Conservation (phyloP, 805 yeast genomes). For the Blastobotrys robertii region DNA sequence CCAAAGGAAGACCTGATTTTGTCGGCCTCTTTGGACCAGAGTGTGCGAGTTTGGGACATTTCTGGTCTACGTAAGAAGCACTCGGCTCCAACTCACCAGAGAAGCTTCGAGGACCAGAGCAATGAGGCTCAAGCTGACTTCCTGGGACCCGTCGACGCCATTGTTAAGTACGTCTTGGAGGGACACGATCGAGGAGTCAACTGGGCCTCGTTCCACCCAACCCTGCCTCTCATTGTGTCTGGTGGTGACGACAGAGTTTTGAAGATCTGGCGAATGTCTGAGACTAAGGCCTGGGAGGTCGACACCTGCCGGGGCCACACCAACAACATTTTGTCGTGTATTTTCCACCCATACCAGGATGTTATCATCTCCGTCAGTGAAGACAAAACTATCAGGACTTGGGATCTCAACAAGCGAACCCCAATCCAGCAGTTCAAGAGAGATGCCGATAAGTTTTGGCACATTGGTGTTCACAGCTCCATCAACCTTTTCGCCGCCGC, state of each 20-base stretch:
- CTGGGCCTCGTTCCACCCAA: slow-evolving; percentile 98
- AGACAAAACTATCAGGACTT: slow-evolving; percentile 90
- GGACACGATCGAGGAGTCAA: slow-evolving; percentile 99
- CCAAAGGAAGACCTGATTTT: slow-evolving; percentile 91
- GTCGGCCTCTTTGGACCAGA: slow-evolving; percentile 92
- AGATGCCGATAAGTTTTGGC: slow-evolving; percentile 92
- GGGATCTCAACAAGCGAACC: slow-evolving; percentile 92
- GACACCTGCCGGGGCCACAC: slow-evolving; percentile 98
- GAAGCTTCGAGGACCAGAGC: slow-evolving; percentile 34
- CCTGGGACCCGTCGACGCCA: slow-evolving; percentile 88
- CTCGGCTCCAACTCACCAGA: slow-evolving; percentile 49
- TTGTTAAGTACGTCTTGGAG: slow-evolving; percentile 89
- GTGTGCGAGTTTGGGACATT: slow-evolving; percentile 99
- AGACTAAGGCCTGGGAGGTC: slow-evolving; percentile 97
- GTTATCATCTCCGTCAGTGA: slow-evolving; percentile 88
- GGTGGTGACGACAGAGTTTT: slow-evolving; percentile 95
- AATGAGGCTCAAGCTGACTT: slow-evolving; percentile 74
- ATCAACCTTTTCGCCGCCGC: slow-evolving; percentile 93
- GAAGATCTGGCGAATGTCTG: slow-evolving; percentile 96
- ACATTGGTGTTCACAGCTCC: slow-evolving; percentile 76
- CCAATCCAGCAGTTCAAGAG: slow-evolving; percentile 91
- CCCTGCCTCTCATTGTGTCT: slow-evolving; percentile 85
- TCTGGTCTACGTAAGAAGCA: slow-evolving; percentile 90
- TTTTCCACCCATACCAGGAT: slow-evolving; percentile 91
- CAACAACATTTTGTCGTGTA: slow-evolving; percentile 77